Base-by-base conservation (phyloP, 768 basidiomycete species). In the Clitopilus passeckerianus region DNA sequence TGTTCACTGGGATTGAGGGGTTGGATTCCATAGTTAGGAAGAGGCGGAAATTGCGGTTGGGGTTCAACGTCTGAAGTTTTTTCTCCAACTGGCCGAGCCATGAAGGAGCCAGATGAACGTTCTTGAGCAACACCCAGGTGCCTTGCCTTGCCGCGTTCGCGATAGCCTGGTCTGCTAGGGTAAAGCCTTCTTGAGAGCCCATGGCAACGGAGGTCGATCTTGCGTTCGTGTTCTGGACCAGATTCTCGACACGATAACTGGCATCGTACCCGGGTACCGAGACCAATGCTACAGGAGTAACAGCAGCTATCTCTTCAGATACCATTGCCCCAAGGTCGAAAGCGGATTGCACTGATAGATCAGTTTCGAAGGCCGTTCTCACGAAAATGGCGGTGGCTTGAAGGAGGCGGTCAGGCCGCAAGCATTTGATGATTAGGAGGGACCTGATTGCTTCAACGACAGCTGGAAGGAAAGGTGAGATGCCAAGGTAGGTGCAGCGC, bases 1-100 rank as follows among this genome's bases (percentile, higher is more conserved):
- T 95, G 71, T 97, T 98, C 67, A 97, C 94, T 6, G 96, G 94
- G 59, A 99, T 95, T 27, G 89, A 83, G 23, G 91, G 91, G 70
- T 93, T 96, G 24, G 93, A 92, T 75, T 98, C 97, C 94, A 98
- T 93, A 1, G 97, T 98, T 57, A 99, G 79, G 85, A 98, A 99
- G 22, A 98, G 81, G 20, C 97, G 87, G 92, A 98, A 99, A 70
- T 83, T 89, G 61, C 87, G 88, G 69, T 95, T 83, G 18, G 96
- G 89, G 65, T 87, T 90, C 59, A 98, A 80, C 0, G 91, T 95
- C 67, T 98, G 95, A 27, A 99, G 75, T 64, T 95, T 92, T 81
- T 98, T 98, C 76, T 98, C 97, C 56, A 99, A 78, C 66, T 94
- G 93, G 59, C 91, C 91, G 5, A 99, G 82, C 97, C 97, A 99